Base-by-base conservation (phyloP, 805 yeast genomes). In the Maudiozyma saulgeensis region DNA sequence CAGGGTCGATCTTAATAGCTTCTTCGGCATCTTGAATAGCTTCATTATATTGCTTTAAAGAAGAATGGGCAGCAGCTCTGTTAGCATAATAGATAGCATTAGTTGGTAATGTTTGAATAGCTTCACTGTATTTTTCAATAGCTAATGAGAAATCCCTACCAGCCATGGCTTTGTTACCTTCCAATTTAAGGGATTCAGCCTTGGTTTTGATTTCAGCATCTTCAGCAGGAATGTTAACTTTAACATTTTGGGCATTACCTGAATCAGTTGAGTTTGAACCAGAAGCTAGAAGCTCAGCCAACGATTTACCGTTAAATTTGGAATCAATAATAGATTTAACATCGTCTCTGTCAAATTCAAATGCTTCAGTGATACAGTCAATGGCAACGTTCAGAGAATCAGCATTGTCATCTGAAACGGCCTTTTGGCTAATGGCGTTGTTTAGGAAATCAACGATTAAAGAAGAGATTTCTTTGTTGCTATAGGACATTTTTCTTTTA, bases 41-140 rank as follows among this genome's bases (percentile, higher is more conserved):
- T 53, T 77, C 71, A 15, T 79, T 84, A 63, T 86, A 90, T 52
- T 88, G 73, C 54, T 80, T 77, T 31, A 78, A 61, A 6, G 96
- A 87, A 11, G 96, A 85, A 68, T 86, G 81, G 2, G 98, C 98
- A 41, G 99, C 99, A 13, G 99, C 98, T 63, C 99, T 81, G 71
- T 93, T 93, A 35, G 98, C 89, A 53, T 78, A 79, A 68, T 83
- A 93, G 19, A 93, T 87, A 16, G 90, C 89, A 65, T 88, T 89
- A 16, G 75, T 67, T 49, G 89, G 80, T 55, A 81, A 74, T 53
- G 82, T 68, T 23, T 69, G 79, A 57, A 93, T 79, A 11, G 98
- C 98, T 48, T 79, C 80, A 7, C 95, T 77, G 69, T 93, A 93
- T 56, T 82, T 80, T 23, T 75, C 77, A 47, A 88, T 75, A 4